These are phyloP conservation scores for Alternaria sp. DNA, from an alignment of 2,329 filamentous ascomycete species.

Conservation along the genomic window DNA sequence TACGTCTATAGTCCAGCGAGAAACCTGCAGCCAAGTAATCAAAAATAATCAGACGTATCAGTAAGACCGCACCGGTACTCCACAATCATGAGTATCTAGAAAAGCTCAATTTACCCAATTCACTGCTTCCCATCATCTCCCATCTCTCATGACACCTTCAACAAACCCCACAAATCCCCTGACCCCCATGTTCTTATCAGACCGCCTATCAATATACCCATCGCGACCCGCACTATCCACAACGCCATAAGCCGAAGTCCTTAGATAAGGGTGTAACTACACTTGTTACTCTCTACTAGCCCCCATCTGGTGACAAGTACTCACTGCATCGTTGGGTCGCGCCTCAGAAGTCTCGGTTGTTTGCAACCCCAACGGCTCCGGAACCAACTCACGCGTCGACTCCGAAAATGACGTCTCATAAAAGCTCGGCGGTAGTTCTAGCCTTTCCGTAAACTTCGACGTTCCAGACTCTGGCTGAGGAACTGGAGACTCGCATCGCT, in stretches of 20 bases:
- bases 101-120: too few species aligned
- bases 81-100: too few species aligned
- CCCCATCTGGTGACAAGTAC: too few species aligned
- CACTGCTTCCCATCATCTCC: too few species aligned
- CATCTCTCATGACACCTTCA: too few species aligned
- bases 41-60: too few species aligned
- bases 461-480: fast-evolving
- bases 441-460: not conserved
- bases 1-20: too few species aligned
- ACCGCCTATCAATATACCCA: too few species aligned
- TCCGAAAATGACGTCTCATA: not conserved
- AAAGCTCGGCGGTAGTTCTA: not conserved
- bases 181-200: too few species aligned
- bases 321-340: not conserved
- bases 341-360: not conserved
- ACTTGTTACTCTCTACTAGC: not conserved
- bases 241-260: not conserved
- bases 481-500: not conserved
- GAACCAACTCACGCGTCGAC: not conserved
- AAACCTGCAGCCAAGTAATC: too few species aligned
- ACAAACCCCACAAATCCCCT: too few species aligned
- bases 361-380: not conserved
- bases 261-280: not conserved
- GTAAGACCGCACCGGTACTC: too few species aligned
- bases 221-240: not conserved